Conservation (phyloP, 331 rosid genomes). For the Dryas integrifolia region DNA sequence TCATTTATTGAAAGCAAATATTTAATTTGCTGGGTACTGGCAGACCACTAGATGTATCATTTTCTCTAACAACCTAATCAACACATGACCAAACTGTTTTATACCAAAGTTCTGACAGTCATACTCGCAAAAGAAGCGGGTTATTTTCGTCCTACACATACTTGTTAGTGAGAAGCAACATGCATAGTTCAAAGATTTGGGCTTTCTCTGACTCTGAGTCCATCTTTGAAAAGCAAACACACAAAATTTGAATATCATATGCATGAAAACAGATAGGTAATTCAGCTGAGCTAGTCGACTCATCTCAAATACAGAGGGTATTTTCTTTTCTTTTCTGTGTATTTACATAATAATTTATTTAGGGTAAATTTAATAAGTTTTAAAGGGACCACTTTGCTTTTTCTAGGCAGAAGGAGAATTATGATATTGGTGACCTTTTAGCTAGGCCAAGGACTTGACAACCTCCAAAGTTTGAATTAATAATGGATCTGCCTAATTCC, state of each 20-base stretch:
- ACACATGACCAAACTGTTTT: not conserved
- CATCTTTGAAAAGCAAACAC: not conserved
- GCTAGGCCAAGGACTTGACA: slow-evolving; percentile 21
- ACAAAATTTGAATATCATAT: not conserved
- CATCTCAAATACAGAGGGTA: not conserved
- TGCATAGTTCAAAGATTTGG: slow-evolving; percentile 1
- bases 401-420: slow-evolving; percentile 20
- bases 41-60: not conserved
- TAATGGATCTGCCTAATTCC: slow-evolving; percentile 38
- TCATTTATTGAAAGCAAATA: not conserved
- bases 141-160: not conserved
- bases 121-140: not conserved
- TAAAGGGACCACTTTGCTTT: not conserved
- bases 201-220: not conserved
- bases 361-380: not conserved
- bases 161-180: not conserved
- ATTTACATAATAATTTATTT: no score
- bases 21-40: not conserved
- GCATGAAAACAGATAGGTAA: not conserved
- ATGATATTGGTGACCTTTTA: slow-evolving; percentile 34
- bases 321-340: not conserved
- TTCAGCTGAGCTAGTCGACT: slow-evolving; percentile 19
- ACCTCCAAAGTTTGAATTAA: slow-evolving; percentile 5
- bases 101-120: not conserved
- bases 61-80: slow-evolving; percentile 5